A percentile compares a stretch with the other conserved stretches of the same genome.
phyloP scores from a whole-genome alignment of 495 filamentous ascomycete species.

The Penicillium nucicola region DNA sequence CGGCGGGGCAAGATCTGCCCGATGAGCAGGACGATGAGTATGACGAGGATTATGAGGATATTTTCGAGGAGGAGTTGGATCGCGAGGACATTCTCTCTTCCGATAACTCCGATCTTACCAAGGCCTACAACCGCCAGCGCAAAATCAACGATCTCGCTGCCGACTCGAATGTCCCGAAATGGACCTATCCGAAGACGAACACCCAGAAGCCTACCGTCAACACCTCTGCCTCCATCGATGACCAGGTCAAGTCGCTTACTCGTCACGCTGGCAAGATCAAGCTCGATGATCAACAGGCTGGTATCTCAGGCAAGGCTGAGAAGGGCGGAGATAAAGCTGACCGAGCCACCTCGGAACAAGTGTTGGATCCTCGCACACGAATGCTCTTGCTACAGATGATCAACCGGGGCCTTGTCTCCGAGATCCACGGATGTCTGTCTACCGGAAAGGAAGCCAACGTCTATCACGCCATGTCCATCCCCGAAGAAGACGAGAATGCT shows the following conservation, averaged over 20 bases:
- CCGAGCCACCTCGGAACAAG: conserved; percentile 88
- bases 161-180: conserved; percentile 53
- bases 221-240: conserved; percentile 72
- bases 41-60: conserved; percentile 57
- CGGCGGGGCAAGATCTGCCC: conserved; percentile 34
- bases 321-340: conserved; percentile 74
- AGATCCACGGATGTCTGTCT: conserved; percentile 86
- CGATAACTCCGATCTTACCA: conserved; percentile 70
- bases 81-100: conserved; percentile 56
- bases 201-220: conserved; percentile 82
- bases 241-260: conserved; percentile 78
- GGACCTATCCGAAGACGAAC: conserved; percentile 70
- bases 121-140: conserved; percentile 86
- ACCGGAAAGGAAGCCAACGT: conserved; percentile 98
- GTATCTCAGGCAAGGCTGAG: conserved; percentile 48
- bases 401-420: conserved; percentile 75
- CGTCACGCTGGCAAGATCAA: conserved; percentile 88
- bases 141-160: conserved; percentile 54
- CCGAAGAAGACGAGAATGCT: conserved; percentile 41
- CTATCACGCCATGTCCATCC: conserved; percentile 69
- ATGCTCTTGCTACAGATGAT: conserved; percentile 96
- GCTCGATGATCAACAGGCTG: conserved; percentile 63
- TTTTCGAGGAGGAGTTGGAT: conserved; percentile 55
- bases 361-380: conserved; percentile 86
- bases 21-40: conserved; percentile 35